Conservation (phyloP, 2,329 filamentous ascomycete species). For the Cadophora gregata region DNA sequence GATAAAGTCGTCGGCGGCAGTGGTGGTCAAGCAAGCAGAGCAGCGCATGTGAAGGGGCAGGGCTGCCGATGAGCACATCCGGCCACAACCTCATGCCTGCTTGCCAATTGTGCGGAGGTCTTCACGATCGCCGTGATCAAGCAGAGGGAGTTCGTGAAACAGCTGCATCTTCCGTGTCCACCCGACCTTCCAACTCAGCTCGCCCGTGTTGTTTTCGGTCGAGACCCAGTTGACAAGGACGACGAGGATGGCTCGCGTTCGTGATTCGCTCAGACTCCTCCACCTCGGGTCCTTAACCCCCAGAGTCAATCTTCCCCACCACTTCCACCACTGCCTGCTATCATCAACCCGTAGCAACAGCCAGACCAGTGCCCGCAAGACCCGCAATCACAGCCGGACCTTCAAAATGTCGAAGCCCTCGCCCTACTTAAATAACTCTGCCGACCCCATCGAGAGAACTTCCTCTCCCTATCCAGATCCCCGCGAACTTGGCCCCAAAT, state of each 20-base stretch:
- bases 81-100: not conserved
- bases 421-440: slow-evolving; percentile 35
- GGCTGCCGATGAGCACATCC: not conserved
- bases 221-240: slow-evolving; percentile 19
- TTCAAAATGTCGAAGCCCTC: slow-evolving; percentile 33
- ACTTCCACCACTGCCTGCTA: slow-evolving; percentile 17
- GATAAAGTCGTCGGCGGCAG: not conserved
- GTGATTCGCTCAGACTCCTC: slow-evolving; percentile 23
- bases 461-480: slow-evolving; percentile 43
- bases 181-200: slow-evolving; percentile 28
- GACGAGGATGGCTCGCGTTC: slow-evolving; percentile 14
- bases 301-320: slow-evolving; percentile 15
- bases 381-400: slow-evolving; percentile 28
- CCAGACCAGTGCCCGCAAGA: slow-evolving; percentile 17
- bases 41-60: not conserved
- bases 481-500: slow-evolving; percentile 38
- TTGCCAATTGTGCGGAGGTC: slow-evolving; percentile 12
- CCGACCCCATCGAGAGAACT: slow-evolving; percentile 38
- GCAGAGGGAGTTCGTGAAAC: slow-evolving; percentile 25
- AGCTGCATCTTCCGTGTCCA: slow-evolving; percentile 24
- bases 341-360: slow-evolving; percentile 17
- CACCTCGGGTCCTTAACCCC: slow-evolving; percentile 8
- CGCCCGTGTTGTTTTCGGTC: slow-evolving; percentile 36
- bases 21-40: not conserved
- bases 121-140: slow-evolving; percentile 13